phyloP scores from a whole-genome alignment of 257 asterid species.

The Perilla frutescens region DNA sequence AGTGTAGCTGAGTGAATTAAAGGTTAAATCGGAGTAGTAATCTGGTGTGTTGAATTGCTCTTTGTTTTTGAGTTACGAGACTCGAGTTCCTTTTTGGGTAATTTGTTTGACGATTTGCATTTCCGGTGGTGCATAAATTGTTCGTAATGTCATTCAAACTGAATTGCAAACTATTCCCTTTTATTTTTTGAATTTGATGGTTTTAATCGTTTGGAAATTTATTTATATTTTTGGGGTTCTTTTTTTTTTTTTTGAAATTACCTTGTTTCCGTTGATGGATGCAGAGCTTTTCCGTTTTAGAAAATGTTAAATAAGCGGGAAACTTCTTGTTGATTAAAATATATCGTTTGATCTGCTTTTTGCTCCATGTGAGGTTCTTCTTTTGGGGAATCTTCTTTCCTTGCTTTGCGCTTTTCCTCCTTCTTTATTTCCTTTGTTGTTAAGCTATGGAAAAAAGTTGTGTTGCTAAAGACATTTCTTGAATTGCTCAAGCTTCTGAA shows the following conservation, averaged over 20 bases:
- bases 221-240: neutral
- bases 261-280: conserved; percentile 20
- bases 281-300: conserved; percentile 22
- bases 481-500: conserved; percentile 29
- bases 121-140: neutral
- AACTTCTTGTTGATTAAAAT: conserved; percentile 42
- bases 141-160: conserved; percentile 3
- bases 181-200: neutral
- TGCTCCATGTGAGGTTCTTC: conserved; percentile 61
- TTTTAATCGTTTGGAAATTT: conserved; percentile 11
- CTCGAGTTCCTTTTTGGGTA: conserved; percentile 4
- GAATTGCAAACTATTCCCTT: neutral
- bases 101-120: conserved; percentile 15
- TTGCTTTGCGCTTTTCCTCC: conserved; percentile 76
- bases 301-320: conserved; percentile 40
- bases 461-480: conserved; percentile 35
- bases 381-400: conserved; percentile 86
- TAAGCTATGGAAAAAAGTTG: conserved; percentile 56
- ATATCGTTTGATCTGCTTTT: conserved; percentile 48
- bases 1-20: conserved; percentile 29
- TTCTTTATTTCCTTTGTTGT: conserved; percentile 53
- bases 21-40: conserved; percentile 14
- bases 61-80: conserved; percentile 1
- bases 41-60: conserved; percentile 12
- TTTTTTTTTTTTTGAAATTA: neutral